phyloP scores from a whole-genome alignment of 1,284 basidiomycete genomes.

The Ustilago tritici region DNA sequence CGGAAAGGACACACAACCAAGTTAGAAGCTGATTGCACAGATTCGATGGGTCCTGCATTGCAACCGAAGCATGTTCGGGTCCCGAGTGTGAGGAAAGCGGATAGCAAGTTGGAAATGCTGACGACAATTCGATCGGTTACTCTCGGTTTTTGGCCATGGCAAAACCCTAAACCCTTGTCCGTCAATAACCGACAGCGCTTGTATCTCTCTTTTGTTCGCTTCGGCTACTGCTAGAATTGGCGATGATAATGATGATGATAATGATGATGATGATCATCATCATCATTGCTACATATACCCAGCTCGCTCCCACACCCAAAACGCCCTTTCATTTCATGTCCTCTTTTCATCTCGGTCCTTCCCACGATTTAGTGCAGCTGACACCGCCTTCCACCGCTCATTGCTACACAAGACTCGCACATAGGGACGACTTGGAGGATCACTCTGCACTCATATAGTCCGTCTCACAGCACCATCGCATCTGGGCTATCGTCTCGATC shows the following conservation, averaged over 20 bases:
- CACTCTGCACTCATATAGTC: neutral
- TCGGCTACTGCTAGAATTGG: no score
- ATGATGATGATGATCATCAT: no score
- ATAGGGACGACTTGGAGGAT: neutral
- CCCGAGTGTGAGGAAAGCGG: neutral
- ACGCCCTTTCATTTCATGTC: neutral
- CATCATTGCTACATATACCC: no score
- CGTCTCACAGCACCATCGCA: neutral
- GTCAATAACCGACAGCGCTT: constrained; percentile 1
- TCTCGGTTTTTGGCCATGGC: neutral
- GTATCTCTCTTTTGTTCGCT: constrained; percentile 7
- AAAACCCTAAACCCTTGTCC: neutral
- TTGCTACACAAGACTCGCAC: neutral
- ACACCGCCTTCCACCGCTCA: neutral
- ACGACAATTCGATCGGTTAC: neutral
- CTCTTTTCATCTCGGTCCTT: neutral
- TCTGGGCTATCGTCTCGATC: neutral
- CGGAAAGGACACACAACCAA: no score
- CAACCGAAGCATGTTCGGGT: no score
- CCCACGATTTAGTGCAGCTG: no score
- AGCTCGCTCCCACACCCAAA: no score
- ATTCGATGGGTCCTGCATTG: no score
- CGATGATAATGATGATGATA: no score
- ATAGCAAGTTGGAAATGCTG: neutral
- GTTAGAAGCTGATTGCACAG: no score